These are phyloP conservation scores for Aspergillus bridgeri DNA, from an alignment of 495 filamentous ascomycete species.

Conservation along the genomic window DNA sequence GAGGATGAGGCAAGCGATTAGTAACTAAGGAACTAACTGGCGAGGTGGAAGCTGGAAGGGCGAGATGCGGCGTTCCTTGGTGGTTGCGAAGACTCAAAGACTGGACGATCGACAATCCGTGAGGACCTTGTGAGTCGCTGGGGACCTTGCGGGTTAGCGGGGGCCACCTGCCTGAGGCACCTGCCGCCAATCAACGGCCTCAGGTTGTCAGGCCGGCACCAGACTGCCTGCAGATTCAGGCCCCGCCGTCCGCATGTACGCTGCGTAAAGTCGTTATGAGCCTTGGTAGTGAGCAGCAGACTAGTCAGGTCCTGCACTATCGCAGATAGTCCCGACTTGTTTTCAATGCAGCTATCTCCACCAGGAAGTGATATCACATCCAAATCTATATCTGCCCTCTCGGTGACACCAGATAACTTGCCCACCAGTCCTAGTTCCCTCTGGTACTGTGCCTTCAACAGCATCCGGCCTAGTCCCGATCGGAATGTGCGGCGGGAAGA, in stretches of 20 bases:
- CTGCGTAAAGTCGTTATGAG: no score
- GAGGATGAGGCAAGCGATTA: neutral
- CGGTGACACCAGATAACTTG: neutral
- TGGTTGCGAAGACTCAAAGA: neutral
- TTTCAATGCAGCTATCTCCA: neutral
- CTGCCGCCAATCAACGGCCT: neutral
- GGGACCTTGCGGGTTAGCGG: conserved; percentile 8
- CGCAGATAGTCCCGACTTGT: neutral
- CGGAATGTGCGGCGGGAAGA: neutral
- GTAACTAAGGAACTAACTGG: neutral
- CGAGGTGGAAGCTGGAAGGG: neutral
- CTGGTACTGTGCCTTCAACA: neutral
- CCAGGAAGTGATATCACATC: neutral
- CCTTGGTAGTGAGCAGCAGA: neutral
- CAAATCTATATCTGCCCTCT: neutral
- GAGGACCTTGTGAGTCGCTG: conserved; percentile 5
- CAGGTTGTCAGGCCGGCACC: conserved; percentile 1
- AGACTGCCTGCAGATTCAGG: neutral
- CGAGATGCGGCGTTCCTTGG: no score
- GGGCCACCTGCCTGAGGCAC: conserved; percentile 1
- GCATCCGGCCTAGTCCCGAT: neutral
- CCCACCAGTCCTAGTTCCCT: neutral
- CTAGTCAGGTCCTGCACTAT: neutral
- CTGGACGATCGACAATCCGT: neutral
- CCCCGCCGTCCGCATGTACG: neutral